Evolutionary conservation across 495 filamentous ascomycete species (phyloP).

Genomic region (Aspergillus conjunctus): DNA sequence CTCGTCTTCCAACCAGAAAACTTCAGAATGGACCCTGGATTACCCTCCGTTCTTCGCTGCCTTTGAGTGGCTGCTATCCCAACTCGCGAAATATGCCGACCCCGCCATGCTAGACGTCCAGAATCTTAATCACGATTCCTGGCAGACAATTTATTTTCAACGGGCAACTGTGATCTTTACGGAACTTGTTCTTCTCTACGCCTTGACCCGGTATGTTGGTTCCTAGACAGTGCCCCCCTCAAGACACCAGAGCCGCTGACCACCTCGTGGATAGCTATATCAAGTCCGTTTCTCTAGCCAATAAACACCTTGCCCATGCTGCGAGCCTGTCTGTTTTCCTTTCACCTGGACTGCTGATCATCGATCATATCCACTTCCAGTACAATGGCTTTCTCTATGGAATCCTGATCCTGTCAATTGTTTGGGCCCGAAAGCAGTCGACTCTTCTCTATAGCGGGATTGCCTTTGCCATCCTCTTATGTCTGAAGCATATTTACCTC

Average conservation of each 20-base stretch:
- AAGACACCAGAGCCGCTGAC: constrained; percentile 4
- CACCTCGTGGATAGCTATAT: constrained; percentile 58
- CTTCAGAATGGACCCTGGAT: constrained; percentile 98
- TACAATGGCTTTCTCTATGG: constrained; percentile 98
- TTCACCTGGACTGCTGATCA: constrained; percentile 91
- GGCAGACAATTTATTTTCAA: constrained; percentile 93
- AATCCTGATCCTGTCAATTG: constrained; percentile 79
- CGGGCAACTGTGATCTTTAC: constrained; percentile 82
- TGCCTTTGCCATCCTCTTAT: constrained; percentile 80
- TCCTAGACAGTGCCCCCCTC: not conserved
- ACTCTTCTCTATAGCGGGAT: constrained; percentile 77
- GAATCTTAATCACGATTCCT: constrained; percentile 81
- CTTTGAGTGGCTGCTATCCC: constrained; percentile 93
- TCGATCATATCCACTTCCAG: constrained; percentile 99
- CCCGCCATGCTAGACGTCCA: constrained; percentile 80
- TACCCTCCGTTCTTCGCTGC: constrained; percentile 97
- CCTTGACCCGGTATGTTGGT: constrained; percentile 67
- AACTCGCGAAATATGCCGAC: constrained; percentile 73
- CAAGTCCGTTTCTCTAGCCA: constrained; percentile 60
- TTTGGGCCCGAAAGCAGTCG: constrained; percentile 74
- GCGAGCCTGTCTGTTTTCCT: constrained; percentile 87
- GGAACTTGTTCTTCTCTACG: constrained; percentile 80
- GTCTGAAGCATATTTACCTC: constrained; percentile 97
- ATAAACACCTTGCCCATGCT: constrained; percentile 79
- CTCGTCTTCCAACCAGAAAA: constrained; percentile 55